Evolutionary conservation across 441 rosid genomes (phyloP).

Genomic region (Omphalea diandra): DNA sequence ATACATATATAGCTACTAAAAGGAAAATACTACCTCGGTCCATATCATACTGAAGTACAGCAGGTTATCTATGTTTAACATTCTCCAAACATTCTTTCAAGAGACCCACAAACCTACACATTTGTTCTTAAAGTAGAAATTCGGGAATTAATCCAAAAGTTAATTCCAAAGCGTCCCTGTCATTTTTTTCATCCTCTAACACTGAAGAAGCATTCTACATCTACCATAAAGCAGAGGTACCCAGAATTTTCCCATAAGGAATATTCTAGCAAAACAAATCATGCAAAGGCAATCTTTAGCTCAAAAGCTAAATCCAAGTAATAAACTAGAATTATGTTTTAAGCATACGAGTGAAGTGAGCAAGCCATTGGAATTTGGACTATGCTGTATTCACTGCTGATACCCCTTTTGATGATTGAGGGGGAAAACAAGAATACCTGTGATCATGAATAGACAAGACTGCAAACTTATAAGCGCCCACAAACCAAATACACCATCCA

Average conservation of each 20-base stretch:
- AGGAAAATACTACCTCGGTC: neutral
- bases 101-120: neutral
- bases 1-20: too few species aligned
- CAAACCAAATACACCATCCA: neutral
- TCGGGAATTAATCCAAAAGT: neutral
- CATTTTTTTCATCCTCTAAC: neutral
- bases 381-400: neutral
- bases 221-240: neutral
- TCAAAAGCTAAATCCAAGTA: conserved; percentile 9
- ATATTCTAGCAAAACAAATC: neutral
- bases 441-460: too few species aligned
- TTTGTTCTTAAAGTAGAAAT: neutral
- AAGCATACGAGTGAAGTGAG: neutral
- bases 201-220: neutral
- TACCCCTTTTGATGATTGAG: neutral
- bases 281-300: neutral
- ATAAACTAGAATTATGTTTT: neutral
- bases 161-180: neutral
- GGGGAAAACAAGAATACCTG: too few species aligned
- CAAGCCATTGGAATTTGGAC: neutral
- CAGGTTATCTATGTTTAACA: neutral
- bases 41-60: neutral
- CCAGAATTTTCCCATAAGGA: neutral
- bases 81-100: conserved; percentile 2
- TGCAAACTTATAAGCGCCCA: neutral